Evolutionary conservation across 352 stramenopile genomes (phyloP).

Genomic region (Phytophthora lateralis): DNA sequence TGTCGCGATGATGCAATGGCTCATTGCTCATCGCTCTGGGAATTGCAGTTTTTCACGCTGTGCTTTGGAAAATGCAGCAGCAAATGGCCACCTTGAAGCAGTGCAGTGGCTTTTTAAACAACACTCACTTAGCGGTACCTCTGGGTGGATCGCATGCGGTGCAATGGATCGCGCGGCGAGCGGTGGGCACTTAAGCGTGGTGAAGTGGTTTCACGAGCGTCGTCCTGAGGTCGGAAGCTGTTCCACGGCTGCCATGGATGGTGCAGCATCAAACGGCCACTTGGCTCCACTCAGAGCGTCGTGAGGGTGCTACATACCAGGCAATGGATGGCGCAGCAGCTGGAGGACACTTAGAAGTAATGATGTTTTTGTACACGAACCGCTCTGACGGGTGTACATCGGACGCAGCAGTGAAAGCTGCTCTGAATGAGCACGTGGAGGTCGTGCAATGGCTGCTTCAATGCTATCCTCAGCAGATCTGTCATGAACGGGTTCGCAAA

Average conservation of each 20-base stretch:
- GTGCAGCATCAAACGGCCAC: constrained; percentile 35
- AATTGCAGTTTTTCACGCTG: constrained; percentile 17
- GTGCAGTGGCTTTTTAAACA: constrained; percentile 27
- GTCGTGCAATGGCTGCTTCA: constrained; percentile 42
- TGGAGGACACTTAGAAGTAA: constrained; percentile 37
- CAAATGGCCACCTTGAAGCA: constrained; percentile 18
- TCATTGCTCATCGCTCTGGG: constrained; percentile 23
- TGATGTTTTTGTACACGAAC: constrained; percentile 40
- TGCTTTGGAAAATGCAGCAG: constrained; percentile 23
- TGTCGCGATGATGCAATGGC: constrained; percentile 29
- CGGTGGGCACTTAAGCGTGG: constrained; percentile 36
- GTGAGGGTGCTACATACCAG: constrained; percentile 32
- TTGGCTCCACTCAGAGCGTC: constrained; percentile 34
- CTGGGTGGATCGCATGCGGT: constrained; percentile 22
- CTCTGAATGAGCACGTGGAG: constrained; percentile 35
- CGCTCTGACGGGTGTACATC: constrained; percentile 33
- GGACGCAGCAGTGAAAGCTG: constrained; percentile 28
- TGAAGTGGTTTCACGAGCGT: constrained; percentile 36
- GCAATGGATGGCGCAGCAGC: constrained; percentile 40
- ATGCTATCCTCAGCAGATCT: constrained; percentile 32
- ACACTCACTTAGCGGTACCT: background rate
- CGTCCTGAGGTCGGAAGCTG: constrained; percentile 31
- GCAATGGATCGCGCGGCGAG: constrained; percentile 43
- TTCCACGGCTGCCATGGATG: constrained; percentile 37
- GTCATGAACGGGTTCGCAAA: constrained; percentile 30